Evolutionary conservation across 768 basidiomycete genomes (phyloP).

Genomic region (Rickenella mellea): DNA sequence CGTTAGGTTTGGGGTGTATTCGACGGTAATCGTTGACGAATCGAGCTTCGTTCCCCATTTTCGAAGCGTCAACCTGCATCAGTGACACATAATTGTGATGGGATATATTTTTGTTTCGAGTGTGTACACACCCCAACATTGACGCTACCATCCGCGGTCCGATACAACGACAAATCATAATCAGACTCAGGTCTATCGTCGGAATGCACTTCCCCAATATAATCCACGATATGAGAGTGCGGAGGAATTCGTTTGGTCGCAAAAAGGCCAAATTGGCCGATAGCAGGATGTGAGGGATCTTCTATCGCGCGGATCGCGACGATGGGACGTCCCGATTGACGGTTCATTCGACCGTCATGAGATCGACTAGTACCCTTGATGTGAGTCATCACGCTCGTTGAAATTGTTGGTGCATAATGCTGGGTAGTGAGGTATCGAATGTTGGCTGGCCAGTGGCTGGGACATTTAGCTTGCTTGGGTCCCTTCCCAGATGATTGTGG

Average conservation of each 20-base stretch:
- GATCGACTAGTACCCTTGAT: slow-evolving; percentile 19
- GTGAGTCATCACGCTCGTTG: slow-evolving; percentile 28
- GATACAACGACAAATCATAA: slow-evolving; percentile 81
- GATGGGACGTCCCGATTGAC: no score
- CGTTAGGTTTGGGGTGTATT: slow-evolving; percentile 59
- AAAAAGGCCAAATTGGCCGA: slow-evolving; percentile 75
- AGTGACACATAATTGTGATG: not conserved
- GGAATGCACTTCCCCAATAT: slow-evolving; percentile 77
- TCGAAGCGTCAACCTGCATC: slow-evolving; percentile 45
- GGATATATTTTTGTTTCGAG: no score
- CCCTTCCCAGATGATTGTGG: no score
- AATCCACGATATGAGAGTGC: slow-evolving; percentile 64
- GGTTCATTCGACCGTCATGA: no score
- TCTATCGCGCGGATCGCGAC: slow-evolving; percentile 53
- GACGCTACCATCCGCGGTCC: slow-evolving; percentile 35
- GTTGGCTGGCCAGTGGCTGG: no score
- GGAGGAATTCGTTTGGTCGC: slow-evolving; percentile 61
- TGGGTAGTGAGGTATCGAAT: slow-evolving; percentile 44
- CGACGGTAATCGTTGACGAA: slow-evolving; percentile 91
- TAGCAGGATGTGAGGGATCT: slow-evolving; percentile 57
- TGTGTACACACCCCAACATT: slow-evolving; percentile 55
- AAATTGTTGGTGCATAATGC: slow-evolving; percentile 50
- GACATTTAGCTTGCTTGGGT: no score
- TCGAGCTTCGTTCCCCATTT: slow-evolving; percentile 77
- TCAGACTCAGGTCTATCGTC: slow-evolving; percentile 67